Evolutionary conservation across 495 filamentous ascomycete genomes (phyloP).

Genomic region (Letharia lupina): DNA sequence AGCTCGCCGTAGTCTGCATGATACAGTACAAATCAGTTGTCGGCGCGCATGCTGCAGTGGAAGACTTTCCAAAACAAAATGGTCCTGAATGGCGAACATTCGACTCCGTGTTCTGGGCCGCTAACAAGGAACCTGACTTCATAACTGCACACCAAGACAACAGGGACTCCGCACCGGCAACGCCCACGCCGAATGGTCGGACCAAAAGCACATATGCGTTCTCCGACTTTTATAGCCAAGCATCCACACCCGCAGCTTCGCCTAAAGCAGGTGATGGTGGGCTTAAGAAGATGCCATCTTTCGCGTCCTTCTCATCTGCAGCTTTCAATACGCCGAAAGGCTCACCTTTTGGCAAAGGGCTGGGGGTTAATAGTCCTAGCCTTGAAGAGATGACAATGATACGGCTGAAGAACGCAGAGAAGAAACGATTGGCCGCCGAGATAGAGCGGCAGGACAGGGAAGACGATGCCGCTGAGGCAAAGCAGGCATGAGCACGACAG

Average conservation of each 20-base stretch:
- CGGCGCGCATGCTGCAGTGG: slow-evolving; percentile 51
- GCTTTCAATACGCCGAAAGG: slow-evolving; percentile 28
- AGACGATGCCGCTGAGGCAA: slow-evolving; percentile 39
- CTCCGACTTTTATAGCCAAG: neutral
- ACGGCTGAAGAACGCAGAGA: slow-evolving; percentile 53
- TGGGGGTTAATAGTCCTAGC: slow-evolving; percentile 37
- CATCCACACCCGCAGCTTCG: slow-evolving; percentile 12
- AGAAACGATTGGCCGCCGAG: slow-evolving; percentile 48
- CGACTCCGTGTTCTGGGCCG: slow-evolving; percentile 51
- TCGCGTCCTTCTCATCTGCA: slow-evolving; percentile 41
- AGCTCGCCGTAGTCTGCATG: slow-evolving; percentile 45
- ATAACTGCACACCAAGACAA: slow-evolving; percentile 24
- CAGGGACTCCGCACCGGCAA: slow-evolving; percentile 22
- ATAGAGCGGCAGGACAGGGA: slow-evolving; percentile 44
- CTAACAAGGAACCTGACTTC: slow-evolving; percentile 43
- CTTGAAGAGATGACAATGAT: slow-evolving; percentile 54
- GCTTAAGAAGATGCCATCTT: slow-evolving; percentile 38
- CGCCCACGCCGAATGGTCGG: slow-evolving; percentile 14
- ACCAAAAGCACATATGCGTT: slow-evolving; percentile 8
- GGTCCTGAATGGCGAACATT: slow-evolving; percentile 38
- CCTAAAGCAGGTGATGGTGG: slow-evolving; percentile 12
- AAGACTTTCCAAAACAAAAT: slow-evolving; percentile 43
- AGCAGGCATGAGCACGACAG: slow-evolving; percentile 18
- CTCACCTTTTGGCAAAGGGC: slow-evolving; percentile 29
- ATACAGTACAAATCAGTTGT: slow-evolving; percentile 52